Percentiles rank a stretch among this genome's conserved stretches.
These are phyloP conservation scores for Camelina hispida DNA, from an alignment of 345 rosid genomes.

Conservation along the genomic window DNA sequence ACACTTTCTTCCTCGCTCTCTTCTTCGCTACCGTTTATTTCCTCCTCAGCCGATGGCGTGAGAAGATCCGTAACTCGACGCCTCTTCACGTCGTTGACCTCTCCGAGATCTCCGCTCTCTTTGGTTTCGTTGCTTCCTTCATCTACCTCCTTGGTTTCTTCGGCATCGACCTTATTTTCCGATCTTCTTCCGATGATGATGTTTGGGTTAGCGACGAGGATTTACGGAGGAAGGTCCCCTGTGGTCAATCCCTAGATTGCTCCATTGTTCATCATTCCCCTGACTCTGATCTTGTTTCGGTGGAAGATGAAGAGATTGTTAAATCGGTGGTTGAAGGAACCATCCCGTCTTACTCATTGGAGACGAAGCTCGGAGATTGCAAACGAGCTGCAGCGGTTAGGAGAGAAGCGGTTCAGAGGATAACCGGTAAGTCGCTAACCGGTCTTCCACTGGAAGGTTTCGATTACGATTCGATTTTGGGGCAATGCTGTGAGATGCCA, in stretches of 20 bases:
- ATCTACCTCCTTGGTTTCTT: constrained; percentile 50
- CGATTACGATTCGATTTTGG: constrained; percentile 56
- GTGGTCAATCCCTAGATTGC: constrained; percentile 60
- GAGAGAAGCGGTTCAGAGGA: constrained; percentile 52
- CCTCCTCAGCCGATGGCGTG: constrained; percentile 60
- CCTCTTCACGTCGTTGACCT: constrained; percentile 49
- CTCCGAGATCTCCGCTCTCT: constrained; percentile 50
- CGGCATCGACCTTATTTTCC: constrained; percentile 41
- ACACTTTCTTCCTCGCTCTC: constrained; percentile 51
- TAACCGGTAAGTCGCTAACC: constrained; percentile 47
- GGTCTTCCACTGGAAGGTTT: constrained; percentile 58
- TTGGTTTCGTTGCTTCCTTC: constrained; percentile 41
- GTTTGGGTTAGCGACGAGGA: constrained; percentile 56
- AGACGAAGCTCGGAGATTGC: constrained; percentile 54
- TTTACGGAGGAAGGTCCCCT: constrained; percentile 45
- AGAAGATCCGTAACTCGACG: constrained; percentile 49
- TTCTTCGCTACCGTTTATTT: constrained; percentile 60
- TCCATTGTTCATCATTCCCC: constrained; percentile 6
- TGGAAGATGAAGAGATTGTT: constrained; percentile 50
- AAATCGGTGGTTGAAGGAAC: constrained; percentile 46
- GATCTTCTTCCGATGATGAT: constrained; percentile 48
- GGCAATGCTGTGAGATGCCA: constrained; percentile 71
- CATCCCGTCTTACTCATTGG: constrained; percentile 50
- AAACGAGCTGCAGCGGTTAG: constrained; percentile 49
- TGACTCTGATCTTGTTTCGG: constrained; percentile 26